phyloP scores from a whole-genome alignment of 345 rosid genomes.

The Gossypium arboreum region DNA sequence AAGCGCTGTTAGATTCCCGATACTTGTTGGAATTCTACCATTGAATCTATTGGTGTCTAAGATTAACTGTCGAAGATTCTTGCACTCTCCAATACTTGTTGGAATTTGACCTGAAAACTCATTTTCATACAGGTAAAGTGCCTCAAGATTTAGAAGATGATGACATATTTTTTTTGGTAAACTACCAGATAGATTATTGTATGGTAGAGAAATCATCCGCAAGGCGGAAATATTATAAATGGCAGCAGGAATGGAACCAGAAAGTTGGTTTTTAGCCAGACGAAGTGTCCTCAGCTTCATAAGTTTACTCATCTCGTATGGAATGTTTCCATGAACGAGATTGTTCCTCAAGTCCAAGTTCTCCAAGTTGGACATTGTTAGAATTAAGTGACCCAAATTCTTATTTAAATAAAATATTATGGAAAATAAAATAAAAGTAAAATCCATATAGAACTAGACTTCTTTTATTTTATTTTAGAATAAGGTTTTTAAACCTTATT shows the following conservation, averaged over 20 bases:
- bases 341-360: neutral
- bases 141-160: neutral
- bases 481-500: no score
- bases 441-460: no score
- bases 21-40: no score
- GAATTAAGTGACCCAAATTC: no score
- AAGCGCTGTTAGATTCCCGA: no score
- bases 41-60: no score
- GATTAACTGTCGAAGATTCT: no score
- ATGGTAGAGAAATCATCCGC: neutral
- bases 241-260: neutral
- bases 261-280: neutral
- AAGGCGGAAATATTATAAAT: conserved; percentile 5
- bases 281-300: neutral
- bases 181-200: neutral
- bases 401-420: no score
- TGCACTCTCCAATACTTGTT: no score
- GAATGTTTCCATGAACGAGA: neutral
- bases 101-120: neutral
- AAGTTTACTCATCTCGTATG: neutral
- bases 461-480: no score
- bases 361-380: conserved; percentile 13
- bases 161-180: neutral
- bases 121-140: neutral
- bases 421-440: no score